Conservation (phyloP, 177 flowering plant genomes). For the Tripterygium wilfordii region DNA sequence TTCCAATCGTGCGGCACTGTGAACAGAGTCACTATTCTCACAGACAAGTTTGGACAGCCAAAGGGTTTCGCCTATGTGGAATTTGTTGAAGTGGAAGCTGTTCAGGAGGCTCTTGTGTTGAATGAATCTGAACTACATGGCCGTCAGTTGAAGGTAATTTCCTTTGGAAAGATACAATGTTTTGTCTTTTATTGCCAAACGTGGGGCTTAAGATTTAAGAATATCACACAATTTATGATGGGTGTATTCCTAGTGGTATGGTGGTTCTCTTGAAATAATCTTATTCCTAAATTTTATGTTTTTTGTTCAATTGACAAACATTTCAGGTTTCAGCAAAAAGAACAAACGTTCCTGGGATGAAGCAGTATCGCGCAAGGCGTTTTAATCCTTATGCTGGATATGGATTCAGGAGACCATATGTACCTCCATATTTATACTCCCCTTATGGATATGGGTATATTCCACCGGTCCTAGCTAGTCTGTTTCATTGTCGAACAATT, state of each 20-base stretch:
- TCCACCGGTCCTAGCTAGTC: not conserved
- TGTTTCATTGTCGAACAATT: not conserved
- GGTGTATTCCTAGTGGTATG: too few relatives aligned
- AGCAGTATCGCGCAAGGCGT: conserved; percentile 77
- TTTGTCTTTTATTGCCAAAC: too few relatives aligned
- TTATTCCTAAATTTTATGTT: too few relatives aligned
- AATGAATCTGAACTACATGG: conserved; percentile 93
- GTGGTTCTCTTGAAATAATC: too few relatives aligned
- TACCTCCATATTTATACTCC: conserved; percentile 66
- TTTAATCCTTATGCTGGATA: conserved; percentile 61
- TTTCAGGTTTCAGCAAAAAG: too few relatives aligned
- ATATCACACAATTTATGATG: too few relatives aligned
- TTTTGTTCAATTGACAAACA: too few relatives aligned
- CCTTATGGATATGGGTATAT: conserved; percentile 90
- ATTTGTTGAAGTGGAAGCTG: conserved; percentile 75
- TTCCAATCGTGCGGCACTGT: conserved; percentile 93
- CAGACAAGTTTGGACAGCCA: conserved; percentile 94
- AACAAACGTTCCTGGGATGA: conserved; percentile 94
- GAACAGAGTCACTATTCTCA: conserved; percentile 85
- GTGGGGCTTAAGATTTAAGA: too few relatives aligned
- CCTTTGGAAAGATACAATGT: not conserved
- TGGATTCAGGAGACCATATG: conserved; percentile 60
- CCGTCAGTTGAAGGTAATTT: conserved; percentile 88
- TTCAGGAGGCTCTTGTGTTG: conserved; percentile 74
- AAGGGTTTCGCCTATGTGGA: conserved; percentile 97